Evolutionary conservation across 805 yeast genomes (phyloP).

Genomic region (Yamadazyma sp.): DNA sequence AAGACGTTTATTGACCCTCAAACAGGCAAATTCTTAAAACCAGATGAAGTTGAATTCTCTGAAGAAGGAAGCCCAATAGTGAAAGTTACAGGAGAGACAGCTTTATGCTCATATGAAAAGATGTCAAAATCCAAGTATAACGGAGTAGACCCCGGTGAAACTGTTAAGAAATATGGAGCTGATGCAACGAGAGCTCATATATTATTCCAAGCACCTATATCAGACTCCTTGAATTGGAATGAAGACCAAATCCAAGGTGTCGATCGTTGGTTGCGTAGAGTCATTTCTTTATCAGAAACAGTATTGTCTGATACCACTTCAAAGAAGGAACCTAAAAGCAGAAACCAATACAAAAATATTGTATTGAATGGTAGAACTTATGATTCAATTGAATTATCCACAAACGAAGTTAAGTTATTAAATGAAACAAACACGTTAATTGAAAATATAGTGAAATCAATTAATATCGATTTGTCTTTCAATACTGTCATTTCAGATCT

Average conservation of each 20-base stretch:
- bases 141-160: constrained; percentile 85
- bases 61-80: constrained; percentile 44
- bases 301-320: constrained; percentile 9
- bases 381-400: constrained; percentile 25
- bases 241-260: constrained; percentile 82
- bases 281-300: constrained; percentile 32
- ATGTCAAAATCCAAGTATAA: constrained; percentile 97
- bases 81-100: constrained; percentile 46
- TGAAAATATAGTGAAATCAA: constrained; percentile 54
- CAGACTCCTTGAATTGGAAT: constrained; percentile 85
- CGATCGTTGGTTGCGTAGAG: constrained; percentile 78
- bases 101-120: constrained; percentile 70
- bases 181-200: constrained; percentile 95
- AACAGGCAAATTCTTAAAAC: constrained; percentile 72
- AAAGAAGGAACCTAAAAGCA: not conserved
- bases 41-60: constrained; percentile 60
- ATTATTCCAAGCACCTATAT: constrained; percentile 85
- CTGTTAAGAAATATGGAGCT: constrained; percentile 77
- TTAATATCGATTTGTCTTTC: constrained; percentile 56
- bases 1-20: constrained; percentile 72
- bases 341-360: constrained; percentile 11
- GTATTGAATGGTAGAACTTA: constrained; percentile 17
- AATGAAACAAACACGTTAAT: constrained; percentile 52
- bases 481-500: constrained; percentile 87
- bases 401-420: constrained; percentile 53